Base-by-base conservation (phyloP, 2,329 filamentous ascomycete species). In the Colletotrichum noveboracense region DNA sequence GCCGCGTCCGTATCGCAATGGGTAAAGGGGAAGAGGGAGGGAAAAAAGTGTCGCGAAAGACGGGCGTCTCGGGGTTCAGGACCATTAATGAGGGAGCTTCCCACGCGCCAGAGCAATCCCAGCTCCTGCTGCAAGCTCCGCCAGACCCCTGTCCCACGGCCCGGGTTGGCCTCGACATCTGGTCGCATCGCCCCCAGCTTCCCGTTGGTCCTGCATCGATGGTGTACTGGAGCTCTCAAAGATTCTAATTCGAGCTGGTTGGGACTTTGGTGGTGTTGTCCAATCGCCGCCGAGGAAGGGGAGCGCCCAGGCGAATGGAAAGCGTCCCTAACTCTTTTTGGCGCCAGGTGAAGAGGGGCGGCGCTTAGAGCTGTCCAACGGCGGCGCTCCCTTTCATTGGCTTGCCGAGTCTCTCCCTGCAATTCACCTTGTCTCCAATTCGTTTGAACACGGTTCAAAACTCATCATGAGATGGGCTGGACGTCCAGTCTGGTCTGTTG, bases 261-360 rank as follows among this genome's bases (percentile, higher is more conserved):
- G 38, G 70, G 55, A 67, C 58, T 30, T 24, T n/a, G 48, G 64
- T 21, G n/a, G 16, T 26, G 52, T 67, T n/a, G 61, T 61, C 74
- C 74, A 76, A 76, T 76, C 65, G 34, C 38, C 43, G 43, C 43
- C 9, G 43, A 48, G 43, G n/a, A 48, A 64, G 36, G n/a, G 26
- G 24, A n/a, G n/a, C 60, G 71, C 71, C 71, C 24, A 76, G 74
- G 48, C 32, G 43, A 56, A 62, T 36, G 66, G 60, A 28, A 16
- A 70, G 66, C 34, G 30, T 76, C 66, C 55, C 66, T 70, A 75
- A 75, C 74, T 76, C 30, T 48, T 76, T 66, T 64, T 36, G 74
- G 74, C 66, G 66, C 71, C 66, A 70, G 74, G 28, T 74, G 66
- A 74, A 69, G 74, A 71, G 71, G 70, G 74, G 66, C 71, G 74